Percentiles rank a stretch among this genome's conserved stretches.
phyloP scores from a whole-genome alignment of 805 yeast species.

The Barnettozyma populi region DNA sequence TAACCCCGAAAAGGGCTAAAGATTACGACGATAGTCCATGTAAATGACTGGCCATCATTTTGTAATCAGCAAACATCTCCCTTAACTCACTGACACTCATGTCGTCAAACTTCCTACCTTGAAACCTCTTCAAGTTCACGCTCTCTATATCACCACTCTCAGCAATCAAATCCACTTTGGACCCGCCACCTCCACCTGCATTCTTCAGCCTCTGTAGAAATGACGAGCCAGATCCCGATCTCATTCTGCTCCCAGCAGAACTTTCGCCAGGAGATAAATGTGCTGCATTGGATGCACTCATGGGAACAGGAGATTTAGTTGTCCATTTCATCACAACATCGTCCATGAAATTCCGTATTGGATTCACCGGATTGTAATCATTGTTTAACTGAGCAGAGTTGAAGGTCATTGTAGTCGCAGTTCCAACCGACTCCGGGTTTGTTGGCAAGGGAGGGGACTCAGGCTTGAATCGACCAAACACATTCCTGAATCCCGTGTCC shows the following conservation, averaged over 20 bases:
- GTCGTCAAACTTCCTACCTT: slow-evolving; percentile 14
- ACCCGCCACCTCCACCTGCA: neutral
- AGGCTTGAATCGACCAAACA: slow-evolving; percentile 11
- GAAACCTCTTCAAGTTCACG: slow-evolving; percentile 12
- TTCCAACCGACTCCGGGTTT: neutral
- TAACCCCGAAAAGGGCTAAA: neutral
- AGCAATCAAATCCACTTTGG: neutral
- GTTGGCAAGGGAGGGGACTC: slow-evolving; percentile 4
- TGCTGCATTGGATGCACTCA: neutral
- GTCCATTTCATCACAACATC: slow-evolving; percentile 23
- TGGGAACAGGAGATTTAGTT: neutral
- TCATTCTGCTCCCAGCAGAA: neutral
- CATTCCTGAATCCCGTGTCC: slow-evolving; percentile 13
- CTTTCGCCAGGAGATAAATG: neutral
- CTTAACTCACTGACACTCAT: slow-evolving; percentile 15
- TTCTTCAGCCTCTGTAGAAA: slow-evolving; percentile 4
- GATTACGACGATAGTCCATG: neutral
- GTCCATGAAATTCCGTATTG: slow-evolving; percentile 18
- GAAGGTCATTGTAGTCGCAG: neutral
- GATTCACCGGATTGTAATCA: slow-evolving; percentile 3
- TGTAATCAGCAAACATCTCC: slow-evolving; percentile 18
- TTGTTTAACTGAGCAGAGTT: neutral
- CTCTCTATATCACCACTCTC: neutral
- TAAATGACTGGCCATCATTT: neutral
- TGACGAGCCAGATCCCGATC: slow-evolving; percentile 8